phyloP scores from a whole-genome alignment of 495 filamentous ascomycete species.

The Aspergillus cavernicola region DNA sequence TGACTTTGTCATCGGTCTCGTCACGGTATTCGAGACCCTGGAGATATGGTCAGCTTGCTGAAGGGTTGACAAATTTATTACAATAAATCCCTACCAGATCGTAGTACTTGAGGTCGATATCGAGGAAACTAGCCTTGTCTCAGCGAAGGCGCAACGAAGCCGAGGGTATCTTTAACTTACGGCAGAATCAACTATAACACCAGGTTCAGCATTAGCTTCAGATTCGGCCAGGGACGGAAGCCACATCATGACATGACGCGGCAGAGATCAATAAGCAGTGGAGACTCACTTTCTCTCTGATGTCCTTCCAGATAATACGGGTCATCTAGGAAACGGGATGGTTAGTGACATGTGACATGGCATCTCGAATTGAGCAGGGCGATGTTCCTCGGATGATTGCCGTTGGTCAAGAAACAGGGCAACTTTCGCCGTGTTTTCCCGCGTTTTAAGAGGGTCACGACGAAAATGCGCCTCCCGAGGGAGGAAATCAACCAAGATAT shows the following conservation, averaged over 20 bases:
- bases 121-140: slow-evolving; percentile 62
- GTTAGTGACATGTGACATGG: slow-evolving; percentile 26
- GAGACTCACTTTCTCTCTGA: slow-evolving; percentile 78
- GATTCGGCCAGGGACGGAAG: slow-evolving; percentile 12
- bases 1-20: slow-evolving; percentile 93
- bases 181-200: slow-evolving; percentile 74
- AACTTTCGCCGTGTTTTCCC: slow-evolving; percentile 34
- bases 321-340: slow-evolving; percentile 64
- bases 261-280: slow-evolving; percentile 15
- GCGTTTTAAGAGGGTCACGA: slow-evolving; percentile 25
- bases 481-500: slow-evolving; percentile 20
- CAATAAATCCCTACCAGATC: slow-evolving; percentile 57
- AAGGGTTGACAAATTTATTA: slow-evolving; percentile 2
- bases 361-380: slow-evolving; percentile 11
- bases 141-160: slow-evolving; percentile 11
- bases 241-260: slow-evolving; percentile 1
- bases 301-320: slow-evolving; percentile 96
- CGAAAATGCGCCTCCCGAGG: slow-evolving; percentile 26
- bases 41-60: slow-evolving; percentile 11
- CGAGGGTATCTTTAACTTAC: slow-evolving; percentile 37
- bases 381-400: slow-evolving; percentile 18
- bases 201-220: slow-evolving; percentile 7
- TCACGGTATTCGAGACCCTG: slow-evolving; percentile 90
- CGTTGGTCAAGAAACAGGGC: slow-evolving; percentile 11
- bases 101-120: slow-evolving; percentile 98